Evolutionary conservation across 2,329 filamentous ascomycete species (phyloP), one percentile per base, ranked within the genome.

Genomic region (Penicillium psychrosexuale): DNA sequence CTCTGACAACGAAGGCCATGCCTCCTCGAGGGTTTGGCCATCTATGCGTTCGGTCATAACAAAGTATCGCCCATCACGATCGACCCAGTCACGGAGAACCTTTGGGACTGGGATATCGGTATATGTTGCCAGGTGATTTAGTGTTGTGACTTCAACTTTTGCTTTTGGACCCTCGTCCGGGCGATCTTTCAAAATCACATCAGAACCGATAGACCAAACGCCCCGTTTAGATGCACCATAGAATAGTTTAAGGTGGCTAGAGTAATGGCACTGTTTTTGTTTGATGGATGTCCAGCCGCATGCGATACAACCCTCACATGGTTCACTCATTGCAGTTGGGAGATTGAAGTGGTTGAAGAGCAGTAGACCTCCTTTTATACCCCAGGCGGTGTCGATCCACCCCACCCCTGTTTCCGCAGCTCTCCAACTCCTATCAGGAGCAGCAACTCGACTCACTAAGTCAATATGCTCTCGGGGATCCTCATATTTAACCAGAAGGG

Each of bases 401-500:
- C 43, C 36, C 55, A 50, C 55, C 55, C 53, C 49, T 48, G 47
- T 52, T 49, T 47, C 57, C 51, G 58, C 44, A 52, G 51, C 51
- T 51, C 58, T 46, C 49, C 31, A 52, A 55, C 51, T 51, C 47
- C 55, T 53, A 56, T 54, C 42, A 45, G 44, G 47, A 51, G 59
- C 22, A 50, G 19, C 37, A 43, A 31, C 11, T 50, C 28, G 55
- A 51, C 51, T 50, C 51, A 59, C 44, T 45, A 58, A 22, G 51
- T 17, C 78, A 87, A 69, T 61, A 99, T 99, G 95, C 82, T 99
- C 66, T 97, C 93, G 66, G 94, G 94, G 57, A 93, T 99, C 70
- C 86, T 99, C 65, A 87, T 99, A 66, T 99, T 99, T 83, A 99
- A 99, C 67, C 94, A 99, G 76, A 99, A 99, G 79, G 94, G 94